A percentile compares a stretch with the other conserved stretches of the same genome.
Evolutionary conservation across 129 eudicot species (phyloP).

Genomic region (Arctium minus): DNA sequence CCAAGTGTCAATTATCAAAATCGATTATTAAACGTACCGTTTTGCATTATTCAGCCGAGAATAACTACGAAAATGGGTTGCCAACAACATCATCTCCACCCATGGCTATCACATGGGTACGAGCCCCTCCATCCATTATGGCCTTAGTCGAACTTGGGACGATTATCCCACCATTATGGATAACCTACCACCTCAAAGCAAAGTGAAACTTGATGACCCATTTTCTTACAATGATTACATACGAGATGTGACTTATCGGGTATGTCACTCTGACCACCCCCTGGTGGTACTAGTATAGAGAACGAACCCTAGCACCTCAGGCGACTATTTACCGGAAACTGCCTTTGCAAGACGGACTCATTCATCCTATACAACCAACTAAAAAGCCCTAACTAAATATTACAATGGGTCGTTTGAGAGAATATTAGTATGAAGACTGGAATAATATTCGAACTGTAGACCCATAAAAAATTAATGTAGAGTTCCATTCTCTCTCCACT

Average conservation of each 20-base stretch:
- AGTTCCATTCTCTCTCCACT: background rate
- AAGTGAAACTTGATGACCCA: background rate
- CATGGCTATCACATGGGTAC: too few relatives aligned
- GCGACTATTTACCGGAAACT: background rate
- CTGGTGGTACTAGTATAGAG: background rate
- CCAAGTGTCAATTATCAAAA: background rate
- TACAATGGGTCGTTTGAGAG: background rate
- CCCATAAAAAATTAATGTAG: background rate
- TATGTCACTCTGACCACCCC: background rate
- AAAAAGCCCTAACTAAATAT: background rate
- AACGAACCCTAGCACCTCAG: background rate
- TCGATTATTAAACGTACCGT: background rate
- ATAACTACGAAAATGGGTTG: too few relatives aligned
- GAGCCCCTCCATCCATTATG: too few relatives aligned
- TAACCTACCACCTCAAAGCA: background rate
- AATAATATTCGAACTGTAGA: background rate
- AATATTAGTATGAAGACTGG: background rate
- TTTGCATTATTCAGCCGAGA: background rate
- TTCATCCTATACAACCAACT: background rate
- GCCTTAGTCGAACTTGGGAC: background rate
- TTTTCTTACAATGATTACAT: background rate
- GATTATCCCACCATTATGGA: background rate
- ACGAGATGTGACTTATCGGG: background rate
- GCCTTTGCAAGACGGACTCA: background rate
- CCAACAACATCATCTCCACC: too few relatives aligned